Percentiles rank a stretch among this genome's conserved stretches.
Conservation (phyloP, 495 filamentous ascomycete genomes). For the Aspergillus carlsbadensis region DNA sequence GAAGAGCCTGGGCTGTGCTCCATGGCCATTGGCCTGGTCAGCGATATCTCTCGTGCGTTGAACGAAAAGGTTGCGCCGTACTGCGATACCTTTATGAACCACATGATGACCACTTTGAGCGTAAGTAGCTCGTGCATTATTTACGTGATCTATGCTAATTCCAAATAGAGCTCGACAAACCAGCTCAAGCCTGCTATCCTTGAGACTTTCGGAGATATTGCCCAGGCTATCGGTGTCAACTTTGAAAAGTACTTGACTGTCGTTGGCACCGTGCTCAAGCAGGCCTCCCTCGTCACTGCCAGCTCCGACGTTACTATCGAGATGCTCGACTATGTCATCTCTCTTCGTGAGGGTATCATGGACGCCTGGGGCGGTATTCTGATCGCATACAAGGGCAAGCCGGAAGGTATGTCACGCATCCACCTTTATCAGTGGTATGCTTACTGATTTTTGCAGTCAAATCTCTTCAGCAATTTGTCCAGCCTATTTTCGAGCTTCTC, state of each 20-base stretch:
- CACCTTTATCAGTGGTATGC: conserved; percentile 18
- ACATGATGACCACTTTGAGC: conserved; percentile 82
- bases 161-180: conserved; percentile 64
- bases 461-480: conserved; percentile 71
- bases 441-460: conserved; percentile 49
- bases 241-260: conserved; percentile 91
- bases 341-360: conserved; percentile 95
- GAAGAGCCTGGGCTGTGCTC: conserved; percentile 92
- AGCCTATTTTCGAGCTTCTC: conserved; percentile 86
- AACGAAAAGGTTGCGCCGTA: conserved; percentile 87
- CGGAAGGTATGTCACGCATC: conserved; percentile 38
- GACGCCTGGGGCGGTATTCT: conserved; percentile 98
- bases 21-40: conserved; percentile 96
- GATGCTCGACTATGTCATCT: conserved; percentile 93
- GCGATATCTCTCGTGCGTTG: conserved; percentile 89
- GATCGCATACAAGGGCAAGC: conserved; percentile 75
- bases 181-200: conserved; percentile 98
- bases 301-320: conserved; percentile 73
- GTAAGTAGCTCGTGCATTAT: conserved; percentile 50
- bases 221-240: conserved; percentile 86
- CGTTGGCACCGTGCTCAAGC: conserved; percentile 90
- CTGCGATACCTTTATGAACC: conserved; percentile 98
- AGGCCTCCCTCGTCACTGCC: conserved; percentile 78
- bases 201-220: conserved; percentile 97
- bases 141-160: conserved; percentile 42